Evolutionary conservation across 768 basidiomycete genomes (phyloP).

Genomic region (Calocera cornea): DNA sequence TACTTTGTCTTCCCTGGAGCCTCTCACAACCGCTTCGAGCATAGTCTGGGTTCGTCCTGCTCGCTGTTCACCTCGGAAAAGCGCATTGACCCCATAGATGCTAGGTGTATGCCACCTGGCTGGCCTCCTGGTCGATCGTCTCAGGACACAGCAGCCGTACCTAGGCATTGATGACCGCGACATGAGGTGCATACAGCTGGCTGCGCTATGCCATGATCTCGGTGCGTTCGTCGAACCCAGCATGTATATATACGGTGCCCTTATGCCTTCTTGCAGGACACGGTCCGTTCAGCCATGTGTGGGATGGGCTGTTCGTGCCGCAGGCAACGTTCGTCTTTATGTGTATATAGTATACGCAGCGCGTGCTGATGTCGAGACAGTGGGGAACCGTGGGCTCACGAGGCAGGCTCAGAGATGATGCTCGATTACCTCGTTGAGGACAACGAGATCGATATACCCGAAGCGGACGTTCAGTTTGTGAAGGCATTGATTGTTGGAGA

Average conservation of each 20-base stretch:
- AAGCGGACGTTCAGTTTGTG: conserved; percentile 44
- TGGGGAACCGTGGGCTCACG: conserved; percentile 52
- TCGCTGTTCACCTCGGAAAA: background rate
- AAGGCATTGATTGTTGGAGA: conserved; percentile 71
- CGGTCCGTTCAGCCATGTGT: conserved; percentile 77
- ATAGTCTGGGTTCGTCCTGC: conserved; percentile 48
- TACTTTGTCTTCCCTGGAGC: conserved; percentile 71
- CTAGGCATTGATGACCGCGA: conserved; percentile 58
- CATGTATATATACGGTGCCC: background rate
- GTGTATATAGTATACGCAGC: background rate
- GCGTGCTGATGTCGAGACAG: conserved; percentile 12
- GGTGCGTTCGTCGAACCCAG: background rate
- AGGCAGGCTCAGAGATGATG: conserved; percentile 73
- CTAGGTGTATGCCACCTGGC: conserved; percentile 66
- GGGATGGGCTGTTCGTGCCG: conserved; percentile 64
- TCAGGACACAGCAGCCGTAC: conserved; percentile 44
- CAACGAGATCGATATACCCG: conserved; percentile 37
- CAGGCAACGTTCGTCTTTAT: conserved; percentile 38
- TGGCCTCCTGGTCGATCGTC: conserved; percentile 43
- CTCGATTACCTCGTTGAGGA: conserved; percentile 51
- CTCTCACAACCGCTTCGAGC: conserved; percentile 71
- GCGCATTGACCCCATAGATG: background rate
- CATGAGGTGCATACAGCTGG: conserved; percentile 61
- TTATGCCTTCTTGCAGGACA: conserved; percentile 34
- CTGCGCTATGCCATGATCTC: conserved; percentile 72